Percentiles rank a stretch among this genome's conserved stretches.
Evolutionary conservation across 2,329 filamentous ascomycete species (phyloP).

Genomic region (Scorias spongiosa): DNA sequence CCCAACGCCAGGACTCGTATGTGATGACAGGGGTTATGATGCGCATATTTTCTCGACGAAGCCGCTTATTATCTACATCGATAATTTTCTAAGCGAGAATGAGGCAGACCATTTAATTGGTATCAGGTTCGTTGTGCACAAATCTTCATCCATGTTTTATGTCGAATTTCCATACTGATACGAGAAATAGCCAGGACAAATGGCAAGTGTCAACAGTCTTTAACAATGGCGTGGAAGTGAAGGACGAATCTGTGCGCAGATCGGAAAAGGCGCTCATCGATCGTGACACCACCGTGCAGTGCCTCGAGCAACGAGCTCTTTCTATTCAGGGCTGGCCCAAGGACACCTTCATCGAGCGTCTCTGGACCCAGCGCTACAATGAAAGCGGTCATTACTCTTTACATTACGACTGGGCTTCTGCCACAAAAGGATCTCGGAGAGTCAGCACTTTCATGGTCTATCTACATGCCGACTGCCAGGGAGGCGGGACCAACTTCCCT

Average conservation of each 20-base stretch:
- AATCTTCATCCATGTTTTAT: not conserved
- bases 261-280: conserved; percentile 38
- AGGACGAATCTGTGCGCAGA: conserved; percentile 35
- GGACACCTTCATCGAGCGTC: conserved; percentile 42
- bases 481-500: conserved; percentile 48
- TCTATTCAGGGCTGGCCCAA: conserved; percentile 45
- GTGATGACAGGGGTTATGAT: conserved; percentile 23
- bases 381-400: conserved; percentile 41
- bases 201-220: conserved; percentile 41
- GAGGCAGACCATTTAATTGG: conserved; percentile 38
- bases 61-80: conserved; percentile 44
- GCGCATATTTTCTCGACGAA: conserved; percentile 37
- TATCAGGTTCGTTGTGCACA: conserved; percentile 30
- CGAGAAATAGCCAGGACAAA: conserved; percentile 22
- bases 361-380: conserved; percentile 47
- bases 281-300: conserved; percentile 36
- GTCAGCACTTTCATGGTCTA: conserved; percentile 50
- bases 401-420: conserved; percentile 43
- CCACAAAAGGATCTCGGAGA: conserved; percentile 20
- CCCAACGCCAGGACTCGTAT: conserved; percentile 24
- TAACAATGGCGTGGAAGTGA: conserved; percentile 30
- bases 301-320: conserved; percentile 43
- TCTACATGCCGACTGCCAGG: conserved; percentile 35
- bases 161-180: conserved; percentile 1
- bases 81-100: conserved; percentile 34